These are phyloP conservation scores for Didymella segeticola DNA, from an alignment of 2,329 filamentous ascomycete genomes.

Conservation along the genomic window DNA sequence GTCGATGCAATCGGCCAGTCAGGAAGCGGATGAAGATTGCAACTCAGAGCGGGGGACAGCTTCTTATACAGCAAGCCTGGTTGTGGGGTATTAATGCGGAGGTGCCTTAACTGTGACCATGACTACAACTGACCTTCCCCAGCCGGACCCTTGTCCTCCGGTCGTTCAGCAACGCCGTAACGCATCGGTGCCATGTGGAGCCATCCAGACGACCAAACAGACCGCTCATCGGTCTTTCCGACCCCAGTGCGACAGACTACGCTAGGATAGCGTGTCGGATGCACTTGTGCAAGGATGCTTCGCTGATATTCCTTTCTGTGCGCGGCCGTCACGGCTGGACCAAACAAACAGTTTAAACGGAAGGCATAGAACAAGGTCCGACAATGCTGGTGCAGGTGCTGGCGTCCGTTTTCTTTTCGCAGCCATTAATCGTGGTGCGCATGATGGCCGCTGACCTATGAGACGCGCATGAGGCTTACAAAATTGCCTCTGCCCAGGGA, in stretches of 20 bases:
- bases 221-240: slow-evolving; percentile 6
- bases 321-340: slow-evolving; percentile 10
- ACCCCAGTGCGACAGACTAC: background rate
- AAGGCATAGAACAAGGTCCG: background rate
- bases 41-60: background rate
- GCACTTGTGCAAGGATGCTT: background rate
- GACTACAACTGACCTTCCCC: slow-evolving; percentile 5
- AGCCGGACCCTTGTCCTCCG: slow-evolving; percentile 1
- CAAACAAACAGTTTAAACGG: background rate
- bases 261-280: slow-evolving; percentile 5
- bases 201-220: slow-evolving; percentile 6
- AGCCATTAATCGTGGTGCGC: background rate
- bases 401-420: slow-evolving; percentile 11
- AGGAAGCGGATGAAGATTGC: slow-evolving; percentile 9
- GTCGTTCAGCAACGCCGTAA: background rate
- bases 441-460: slow-evolving; percentile 7
- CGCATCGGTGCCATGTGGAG: slow-evolving; percentile 5
- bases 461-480: slow-evolving; percentile 11
- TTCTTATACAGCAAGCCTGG: slow-evolving; percentile 10
- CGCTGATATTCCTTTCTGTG: background rate
- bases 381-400: background rate
- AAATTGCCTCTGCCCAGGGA: slow-evolving; percentile 1
- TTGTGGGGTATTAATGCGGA: slow-evolving; percentile 20
- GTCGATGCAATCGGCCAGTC: slow-evolving; percentile 18
- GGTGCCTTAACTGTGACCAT: background rate